Evolutionary conservation across 73 alveolate genomes (phyloP).

Genomic region (Durusdinium trenchii): DNA sequence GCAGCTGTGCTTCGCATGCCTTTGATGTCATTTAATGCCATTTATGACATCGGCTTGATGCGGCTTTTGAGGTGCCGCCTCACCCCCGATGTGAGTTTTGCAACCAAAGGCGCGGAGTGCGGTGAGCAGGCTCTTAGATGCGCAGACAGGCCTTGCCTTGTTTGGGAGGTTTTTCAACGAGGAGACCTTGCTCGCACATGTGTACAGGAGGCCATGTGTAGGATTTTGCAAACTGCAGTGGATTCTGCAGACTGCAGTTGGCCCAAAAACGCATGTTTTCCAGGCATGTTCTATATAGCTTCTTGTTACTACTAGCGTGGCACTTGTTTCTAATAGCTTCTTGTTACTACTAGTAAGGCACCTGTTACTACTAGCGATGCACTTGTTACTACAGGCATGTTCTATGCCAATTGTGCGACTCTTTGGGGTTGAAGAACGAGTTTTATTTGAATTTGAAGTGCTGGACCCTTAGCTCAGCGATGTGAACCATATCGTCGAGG

Average conservation of each 20-base stretch:
- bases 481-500: not conserved
- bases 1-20: not conserved
- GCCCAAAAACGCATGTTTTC: not conserved
- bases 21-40: not conserved
- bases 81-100: constrained; percentile 76
- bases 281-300: not conserved
- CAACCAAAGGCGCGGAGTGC: constrained; percentile 25
- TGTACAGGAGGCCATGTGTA: constrained; percentile 53
- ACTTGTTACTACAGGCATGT: constrained; percentile 80
- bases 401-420: constrained; percentile 70
- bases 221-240: not conserved
- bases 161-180: constrained; percentile 73
- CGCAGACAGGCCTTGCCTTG: not conserved
- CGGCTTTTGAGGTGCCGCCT: constrained; percentile 42
- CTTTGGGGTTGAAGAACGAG: constrained; percentile 70
- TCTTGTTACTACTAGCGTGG: no score
- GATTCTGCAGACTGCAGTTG: no score
- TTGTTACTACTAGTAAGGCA: no score
- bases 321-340: no score
- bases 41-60: not conserved
- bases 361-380: no score
- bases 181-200: constrained; percentile 51
- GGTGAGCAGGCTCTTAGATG: not conserved
- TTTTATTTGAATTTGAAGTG: constrained; percentile 69
- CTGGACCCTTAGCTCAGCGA: not conserved